phyloP scores from a whole-genome alignment of 2,329 filamentous ascomycete species.

The Aureobasidium sp. region DNA sequence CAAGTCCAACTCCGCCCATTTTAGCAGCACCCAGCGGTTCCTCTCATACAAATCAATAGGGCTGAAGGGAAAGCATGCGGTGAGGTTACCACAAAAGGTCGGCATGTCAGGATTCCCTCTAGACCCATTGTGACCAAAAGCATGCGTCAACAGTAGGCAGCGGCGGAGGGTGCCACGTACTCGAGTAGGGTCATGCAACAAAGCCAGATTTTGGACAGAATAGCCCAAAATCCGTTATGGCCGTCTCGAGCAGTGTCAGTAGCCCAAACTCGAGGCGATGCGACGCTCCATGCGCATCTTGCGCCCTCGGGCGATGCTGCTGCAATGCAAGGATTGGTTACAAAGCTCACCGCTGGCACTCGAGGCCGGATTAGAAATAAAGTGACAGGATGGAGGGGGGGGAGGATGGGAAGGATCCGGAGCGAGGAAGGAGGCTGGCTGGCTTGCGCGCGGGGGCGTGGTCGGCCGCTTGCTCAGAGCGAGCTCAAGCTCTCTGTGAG shows the following conservation, averaged over 20 bases:
- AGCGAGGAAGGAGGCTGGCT: conserved; percentile 2
- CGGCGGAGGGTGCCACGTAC: neutral
- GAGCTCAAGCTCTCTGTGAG: conserved; percentile 6
- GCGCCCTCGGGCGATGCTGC: conserved; percentile 10
- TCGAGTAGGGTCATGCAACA: conserved; percentile 11
- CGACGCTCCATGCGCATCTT: conserved; percentile 7
- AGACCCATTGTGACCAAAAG: neutral
- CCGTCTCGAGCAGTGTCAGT: neutral
- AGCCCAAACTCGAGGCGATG: conserved; percentile 1
- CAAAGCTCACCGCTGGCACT: conserved; percentile 5
- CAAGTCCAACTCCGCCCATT: conserved; percentile 14
- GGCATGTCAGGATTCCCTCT: neutral
- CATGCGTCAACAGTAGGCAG: neutral
- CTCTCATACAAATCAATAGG: conserved; percentile 5
- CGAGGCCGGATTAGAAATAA: conserved; percentile 9
- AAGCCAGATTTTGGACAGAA: neutral
- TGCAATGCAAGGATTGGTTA: conserved; percentile 7
- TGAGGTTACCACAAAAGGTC: neutral
- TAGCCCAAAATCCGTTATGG: neutral
- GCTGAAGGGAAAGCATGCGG: conserved; percentile 11
- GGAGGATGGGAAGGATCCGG: conserved; percentile 3
- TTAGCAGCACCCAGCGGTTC: conserved; percentile 13
- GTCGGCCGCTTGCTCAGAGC: neutral
- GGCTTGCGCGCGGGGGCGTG: conserved; percentile 1
- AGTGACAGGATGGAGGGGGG: neutral